phyloP scores from a whole-genome alignment of 2,329 filamentous ascomycete species.

The Penicillium sp. region DNA sequence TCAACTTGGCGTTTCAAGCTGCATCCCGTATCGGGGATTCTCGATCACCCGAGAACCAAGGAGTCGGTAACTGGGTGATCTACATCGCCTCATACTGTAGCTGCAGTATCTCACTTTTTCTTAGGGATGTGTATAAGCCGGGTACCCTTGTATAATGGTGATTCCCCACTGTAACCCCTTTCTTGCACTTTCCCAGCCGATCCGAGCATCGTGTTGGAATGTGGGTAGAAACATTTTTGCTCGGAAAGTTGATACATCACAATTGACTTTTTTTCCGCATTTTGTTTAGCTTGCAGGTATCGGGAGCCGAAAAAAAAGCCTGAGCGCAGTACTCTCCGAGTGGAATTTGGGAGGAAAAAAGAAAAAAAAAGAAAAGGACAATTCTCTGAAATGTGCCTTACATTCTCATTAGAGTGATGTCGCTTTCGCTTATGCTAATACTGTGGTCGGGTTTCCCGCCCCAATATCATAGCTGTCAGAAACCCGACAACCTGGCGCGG shows the following conservation, averaged over 20 bases:
- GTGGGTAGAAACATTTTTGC: not conserved
- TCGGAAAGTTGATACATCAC: constrained; percentile 1
- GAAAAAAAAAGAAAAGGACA: not conserved
- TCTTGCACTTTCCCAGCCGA: not conserved
- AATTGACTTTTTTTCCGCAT: not conserved
- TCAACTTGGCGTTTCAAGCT: not conserved
- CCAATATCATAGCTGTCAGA: constrained; percentile 17
- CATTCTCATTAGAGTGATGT: not conserved
- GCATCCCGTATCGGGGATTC: constrained; percentile 4
- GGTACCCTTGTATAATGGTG: not conserved
- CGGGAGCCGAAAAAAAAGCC: not conserved
- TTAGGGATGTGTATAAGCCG: not conserved
- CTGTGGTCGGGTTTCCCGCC: not conserved
- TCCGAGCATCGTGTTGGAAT: not conserved
- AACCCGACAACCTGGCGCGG: constrained; percentile 28
- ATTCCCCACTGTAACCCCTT: not conserved
- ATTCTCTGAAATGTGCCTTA: not conserved
- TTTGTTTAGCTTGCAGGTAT: not conserved
- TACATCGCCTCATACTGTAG: not conserved
- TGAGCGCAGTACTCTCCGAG: not conserved
- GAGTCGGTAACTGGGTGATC: constrained; percentile 10
- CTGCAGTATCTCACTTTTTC: not conserved
- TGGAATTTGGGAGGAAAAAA: not conserved
- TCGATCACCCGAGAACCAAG: constrained; percentile 8
- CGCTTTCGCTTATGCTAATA: not conserved